phyloP scores from a whole-genome alignment of 164 flowering plant genomes.

The Aristolochia californica region DNA sequence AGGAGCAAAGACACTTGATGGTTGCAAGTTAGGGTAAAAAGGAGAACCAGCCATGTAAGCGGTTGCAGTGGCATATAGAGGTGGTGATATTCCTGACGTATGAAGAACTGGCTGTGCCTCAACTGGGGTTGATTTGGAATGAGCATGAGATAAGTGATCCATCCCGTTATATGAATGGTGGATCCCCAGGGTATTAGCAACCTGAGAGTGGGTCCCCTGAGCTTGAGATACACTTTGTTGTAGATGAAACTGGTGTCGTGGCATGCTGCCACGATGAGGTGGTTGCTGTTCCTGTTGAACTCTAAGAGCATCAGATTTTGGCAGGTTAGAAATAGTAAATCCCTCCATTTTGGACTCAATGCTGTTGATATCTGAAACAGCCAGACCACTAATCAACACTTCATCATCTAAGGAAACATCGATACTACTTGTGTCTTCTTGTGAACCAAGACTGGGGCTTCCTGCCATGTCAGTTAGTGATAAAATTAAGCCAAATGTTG shows the following conservation, averaged over 20 bases:
- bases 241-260: slow-evolving; percentile 16
- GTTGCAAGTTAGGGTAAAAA: slow-evolving; percentile 48
- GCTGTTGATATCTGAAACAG: slow-evolving; percentile 16
- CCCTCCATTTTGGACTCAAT: slow-evolving; percentile 25
- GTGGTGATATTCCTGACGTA: slow-evolving; percentile 49
- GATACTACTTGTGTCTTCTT: slow-evolving; percentile 18
- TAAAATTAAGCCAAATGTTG: slow-evolving; percentile 12
- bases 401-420: slow-evolving; percentile 17
- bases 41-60: slow-evolving; percentile 53
- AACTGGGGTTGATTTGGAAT: slow-evolving; percentile 22
- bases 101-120: slow-evolving; percentile 42
- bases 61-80: slow-evolving; percentile 53
- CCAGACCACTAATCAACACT: slow-evolving; percentile 10
- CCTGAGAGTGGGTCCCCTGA: slow-evolving; percentile 25
- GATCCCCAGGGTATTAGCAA: slow-evolving; percentile 21
- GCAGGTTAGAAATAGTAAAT: slow-evolving; percentile 20
- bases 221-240: slow-evolving; percentile 21
- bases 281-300: slow-evolving; percentile 18
- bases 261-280: slow-evolving; percentile 18
- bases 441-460: slow-evolving; percentile 13
- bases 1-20: slow-evolving; percentile 42
- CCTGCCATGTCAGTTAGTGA: slow-evolving; percentile 14
- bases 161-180: slow-evolving; percentile 15
- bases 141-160: slow-evolving; percentile 27
- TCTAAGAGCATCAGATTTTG: slow-evolving; percentile 11